These are phyloP conservation scores for Xylaria sp. DNA, from an alignment of 2,329 filamentous ascomycete species.

Conservation along the genomic window DNA sequence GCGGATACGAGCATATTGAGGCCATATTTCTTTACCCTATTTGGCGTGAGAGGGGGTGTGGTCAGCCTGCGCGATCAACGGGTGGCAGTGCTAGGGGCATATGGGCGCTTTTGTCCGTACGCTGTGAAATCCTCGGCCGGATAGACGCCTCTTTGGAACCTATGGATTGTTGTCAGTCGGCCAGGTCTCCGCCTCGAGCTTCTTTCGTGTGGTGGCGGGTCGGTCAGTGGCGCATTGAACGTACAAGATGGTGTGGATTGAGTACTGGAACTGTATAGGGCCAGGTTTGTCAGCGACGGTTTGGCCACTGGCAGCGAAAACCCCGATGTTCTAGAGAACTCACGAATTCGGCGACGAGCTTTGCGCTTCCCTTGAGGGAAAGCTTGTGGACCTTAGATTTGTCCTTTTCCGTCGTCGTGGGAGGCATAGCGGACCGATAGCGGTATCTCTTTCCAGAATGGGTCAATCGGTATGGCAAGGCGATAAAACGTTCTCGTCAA, in stretches of 20 bases:
- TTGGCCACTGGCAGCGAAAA: neutral
- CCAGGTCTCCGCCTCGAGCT: neutral
- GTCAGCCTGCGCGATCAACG: constrained; percentile 1
- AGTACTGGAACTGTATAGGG: constrained; percentile 84
- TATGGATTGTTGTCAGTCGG: constrained; percentile 50
- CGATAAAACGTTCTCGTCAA: neutral
- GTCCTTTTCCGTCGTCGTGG: constrained; percentile 60
- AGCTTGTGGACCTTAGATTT: constrained; percentile 96
- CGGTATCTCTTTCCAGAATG: neutral
- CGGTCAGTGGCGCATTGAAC: constrained; percentile 42
- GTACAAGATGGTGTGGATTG: constrained; percentile 94
- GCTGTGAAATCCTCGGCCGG: constrained; percentile 96
- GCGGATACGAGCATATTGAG: constrained; percentile 97
- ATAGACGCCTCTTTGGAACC: constrained; percentile 87
- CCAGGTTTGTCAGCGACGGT: constrained; percentile 25
- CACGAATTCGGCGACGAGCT: constrained; percentile 95
- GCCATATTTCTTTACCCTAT: constrained; percentile 94
- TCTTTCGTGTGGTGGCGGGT: neutral
- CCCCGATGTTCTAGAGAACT: constrained; percentile 52
- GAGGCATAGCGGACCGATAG: constrained; percentile 44
- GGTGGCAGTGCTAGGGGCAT: neutral
- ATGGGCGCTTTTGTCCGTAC: constrained; percentile 60
- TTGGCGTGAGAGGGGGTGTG: neutral
- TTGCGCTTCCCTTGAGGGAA: constrained; percentile 83
- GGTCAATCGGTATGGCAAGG: neutral